phyloP scores from a whole-genome alignment of 1,139 yeast species.

The Suhomyces ambrosiae region DNA sequence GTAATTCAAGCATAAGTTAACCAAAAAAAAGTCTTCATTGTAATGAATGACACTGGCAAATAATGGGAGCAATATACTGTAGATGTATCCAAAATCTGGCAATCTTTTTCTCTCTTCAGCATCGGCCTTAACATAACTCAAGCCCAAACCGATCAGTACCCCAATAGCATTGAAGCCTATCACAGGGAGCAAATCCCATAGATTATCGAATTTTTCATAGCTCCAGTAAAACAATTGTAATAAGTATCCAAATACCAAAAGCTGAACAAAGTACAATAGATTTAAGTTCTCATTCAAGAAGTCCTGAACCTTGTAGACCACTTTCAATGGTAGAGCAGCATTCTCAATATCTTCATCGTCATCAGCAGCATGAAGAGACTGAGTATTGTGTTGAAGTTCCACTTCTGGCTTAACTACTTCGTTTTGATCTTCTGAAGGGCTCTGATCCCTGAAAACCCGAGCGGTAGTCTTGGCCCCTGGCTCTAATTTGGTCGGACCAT shows the following conservation, averaged over 20 bases:
- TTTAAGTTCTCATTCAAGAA: conserved; percentile 40
- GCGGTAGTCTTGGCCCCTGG: conserved; percentile 15
- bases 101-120: conserved; percentile 19
- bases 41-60: conserved; percentile 26
- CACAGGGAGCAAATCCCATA: conserved; percentile 24
- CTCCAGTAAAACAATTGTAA: conserved; percentile 34
- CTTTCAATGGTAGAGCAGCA: conserved; percentile 13
- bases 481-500: neutral
- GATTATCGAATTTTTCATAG: conserved; percentile 20
- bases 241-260: conserved; percentile 33
- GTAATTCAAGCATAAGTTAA: conserved; percentile 41
- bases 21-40: conserved; percentile 28
- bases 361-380: conserved; percentile 3
- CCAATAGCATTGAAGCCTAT: conserved; percentile 42
- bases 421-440: neutral
- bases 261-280: conserved; percentile 36
- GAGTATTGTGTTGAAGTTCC: neutral
- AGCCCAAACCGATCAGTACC: conserved; percentile 31
- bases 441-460: conserved; percentile 5
- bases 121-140: conserved; percentile 30
- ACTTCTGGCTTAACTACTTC: neutral
- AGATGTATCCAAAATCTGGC: conserved; percentile 45
- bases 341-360: conserved; percentile 17
- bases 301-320: conserved; percentile 39
- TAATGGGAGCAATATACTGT: conserved; percentile 38